phyloP scores from a whole-genome alignment of 1,284 basidiomycete genomes.

The Entoloma clypeatum region DNA sequence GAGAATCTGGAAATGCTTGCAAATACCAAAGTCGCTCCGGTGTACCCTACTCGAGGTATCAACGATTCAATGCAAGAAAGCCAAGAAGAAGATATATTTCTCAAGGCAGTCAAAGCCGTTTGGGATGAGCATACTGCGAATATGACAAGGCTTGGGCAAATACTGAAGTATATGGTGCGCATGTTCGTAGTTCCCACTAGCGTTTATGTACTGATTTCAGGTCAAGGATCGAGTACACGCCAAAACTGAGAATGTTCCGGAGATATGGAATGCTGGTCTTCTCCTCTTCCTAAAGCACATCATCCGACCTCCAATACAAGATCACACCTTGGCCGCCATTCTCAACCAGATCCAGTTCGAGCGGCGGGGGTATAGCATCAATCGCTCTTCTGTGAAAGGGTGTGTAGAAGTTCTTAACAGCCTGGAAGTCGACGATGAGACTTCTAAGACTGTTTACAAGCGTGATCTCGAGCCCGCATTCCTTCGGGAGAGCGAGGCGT shows the following conservation, averaged over 20 bases:
- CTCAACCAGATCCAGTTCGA: conserved; percentile 89
- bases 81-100: conserved; percentile 79
- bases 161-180: conserved; percentile 94
- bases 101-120: conserved; percentile 80
- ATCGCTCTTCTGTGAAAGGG: conserved; percentile 86
- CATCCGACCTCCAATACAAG: conserved; percentile 79
- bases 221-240: conserved; percentile 92
- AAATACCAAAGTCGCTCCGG: conserved; percentile 72
- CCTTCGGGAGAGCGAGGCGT: conserved; percentile 72
- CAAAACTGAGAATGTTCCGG: conserved; percentile 65
- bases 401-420: conserved; percentile 85
- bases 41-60: conserved; percentile 65
- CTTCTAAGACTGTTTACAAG: conserved; percentile 70
- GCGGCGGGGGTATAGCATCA: conserved; percentile 88
- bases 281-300: conserved; percentile 85
- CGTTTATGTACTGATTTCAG: no score
- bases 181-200: conserved; percentile 4
- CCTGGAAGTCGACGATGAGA: conserved; percentile 50
- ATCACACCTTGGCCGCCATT: conserved; percentile 79
- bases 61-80: conserved; percentile 59
- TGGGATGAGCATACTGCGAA: conserved; percentile 95
- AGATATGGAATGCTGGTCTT: conserved; percentile 82
- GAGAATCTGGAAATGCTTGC: conserved; percentile 86
- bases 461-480: conserved; percentile 85
- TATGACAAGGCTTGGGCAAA: conserved; percentile 87